Evolutionary conservation across 177 flowering plant genomes (phyloP), one percentile per base, ranked within the genome.

Genomic region (Telopea speciosissima): DNA sequence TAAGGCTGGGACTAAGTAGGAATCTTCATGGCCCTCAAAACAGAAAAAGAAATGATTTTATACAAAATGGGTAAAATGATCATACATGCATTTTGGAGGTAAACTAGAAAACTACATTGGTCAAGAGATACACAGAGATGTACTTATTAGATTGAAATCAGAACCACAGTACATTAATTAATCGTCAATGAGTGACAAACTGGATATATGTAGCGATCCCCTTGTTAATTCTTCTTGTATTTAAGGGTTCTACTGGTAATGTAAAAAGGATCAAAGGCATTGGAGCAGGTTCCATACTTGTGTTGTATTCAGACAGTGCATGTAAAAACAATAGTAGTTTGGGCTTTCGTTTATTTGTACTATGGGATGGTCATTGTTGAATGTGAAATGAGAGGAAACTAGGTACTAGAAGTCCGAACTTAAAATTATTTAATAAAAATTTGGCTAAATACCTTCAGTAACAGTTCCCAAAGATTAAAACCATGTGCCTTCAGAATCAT

Each of bases 181-280:
- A 24, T 28, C 25, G 68, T 45, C 60, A 70, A 62, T 44, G 42
- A 72, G 44, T 44, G 66, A 72, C 24, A 72, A 40, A 31, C 65
- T 71, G 68, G 60, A 45, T 45, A 16, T 45, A 45, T 16, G 19
- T 45, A 13, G 19, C 54, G 17, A 45, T 45, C 17, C 54, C 54
- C 14, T 45, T 45, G 49, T 8, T 13, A 13, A 44, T 44, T 3
- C 49, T 44, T 44, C 12, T 44, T 44, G 49, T 44, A 8, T 44
- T 44, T 8, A 8, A 0, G 8, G 49, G 14, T 2, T 1, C 49
- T 44, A 44, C 49, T 44, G 14, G 49, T 44, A 44, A 44, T 44
- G 49, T 44, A 13, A 13, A 44, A 44, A 44, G 49, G 49, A 44
- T 44, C 10, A 44, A 44, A 44, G 49, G 8, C 49, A 8, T 44